These are phyloP conservation scores for Polyporus tsugae DNA, from an alignment of 1,284 basidiomycete genomes.

Conservation along the genomic window DNA sequence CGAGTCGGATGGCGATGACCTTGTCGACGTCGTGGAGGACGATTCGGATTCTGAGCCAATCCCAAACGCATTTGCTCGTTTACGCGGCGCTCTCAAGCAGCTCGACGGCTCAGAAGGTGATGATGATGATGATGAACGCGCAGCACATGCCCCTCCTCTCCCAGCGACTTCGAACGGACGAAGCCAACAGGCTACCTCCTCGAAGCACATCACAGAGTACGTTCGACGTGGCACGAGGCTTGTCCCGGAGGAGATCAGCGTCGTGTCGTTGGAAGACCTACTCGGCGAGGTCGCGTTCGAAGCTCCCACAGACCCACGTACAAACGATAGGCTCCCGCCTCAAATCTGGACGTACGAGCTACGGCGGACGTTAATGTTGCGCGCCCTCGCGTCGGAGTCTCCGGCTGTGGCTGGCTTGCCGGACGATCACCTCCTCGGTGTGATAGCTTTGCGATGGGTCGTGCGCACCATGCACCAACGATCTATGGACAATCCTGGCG, in stretches of 20 bases:
- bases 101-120: slow-evolving; percentile 51
- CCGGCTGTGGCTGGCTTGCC: slow-evolving; percentile 55
- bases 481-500: slow-evolving; percentile 53
- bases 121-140: slow-evolving; percentile 21
- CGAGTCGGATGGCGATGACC: slow-evolving; percentile 59
- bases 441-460: slow-evolving; percentile 69
- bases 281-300: slow-evolving; percentile 48
- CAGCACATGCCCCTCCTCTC: not conserved
- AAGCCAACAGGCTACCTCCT: slow-evolving; percentile 8
- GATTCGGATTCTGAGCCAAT: slow-evolving; percentile 51
- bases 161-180: not conserved
- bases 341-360: slow-evolving; percentile 58
- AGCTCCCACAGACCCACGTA: slow-evolving; percentile 31
- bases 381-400: slow-evolving; percentile 63
- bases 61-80: slow-evolving; percentile 71
- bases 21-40: slow-evolving; percentile 65
- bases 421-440: slow-evolving; percentile 53
- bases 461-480: slow-evolving; percentile 57
- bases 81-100: slow-evolving; percentile 72
- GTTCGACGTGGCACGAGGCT: slow-evolving; percentile 76
- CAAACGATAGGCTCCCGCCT: slow-evolving; percentile 32
- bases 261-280: slow-evolving; percentile 57
- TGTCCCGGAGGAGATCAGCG: slow-evolving; percentile 61
- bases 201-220: slow-evolving; percentile 69
- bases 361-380: slow-evolving; percentile 66